Evolutionary conservation across 805 yeast species (phyloP).

Genomic region (Teunomyces tritomae): DNA sequence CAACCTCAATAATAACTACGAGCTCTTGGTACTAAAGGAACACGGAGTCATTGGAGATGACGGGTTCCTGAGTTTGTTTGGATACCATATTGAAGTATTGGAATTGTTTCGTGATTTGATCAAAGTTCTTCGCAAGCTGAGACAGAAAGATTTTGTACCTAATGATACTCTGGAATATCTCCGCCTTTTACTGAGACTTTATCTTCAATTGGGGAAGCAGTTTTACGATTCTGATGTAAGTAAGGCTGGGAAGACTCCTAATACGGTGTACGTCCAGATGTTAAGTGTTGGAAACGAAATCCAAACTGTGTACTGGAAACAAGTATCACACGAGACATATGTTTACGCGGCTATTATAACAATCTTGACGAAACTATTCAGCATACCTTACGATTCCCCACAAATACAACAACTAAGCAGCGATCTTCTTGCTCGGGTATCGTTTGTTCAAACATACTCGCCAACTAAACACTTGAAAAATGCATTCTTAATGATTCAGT

Average conservation of each 20-base stretch:
- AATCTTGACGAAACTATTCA: slow-evolving; percentile 15
- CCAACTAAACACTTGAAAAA: slow-evolving; percentile 9
- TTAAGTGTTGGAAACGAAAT: slow-evolving; percentile 5
- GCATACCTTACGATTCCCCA: slow-evolving; percentile 12
- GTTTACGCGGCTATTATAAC: slow-evolving; percentile 15
- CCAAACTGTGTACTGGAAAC: slow-evolving; percentile 18
- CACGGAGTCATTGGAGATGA: slow-evolving; percentile 40
- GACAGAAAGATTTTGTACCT: slow-evolving; percentile 12
- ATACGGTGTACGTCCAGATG: slow-evolving; percentile 12
- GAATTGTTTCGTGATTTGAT: slow-evolving; percentile 36
- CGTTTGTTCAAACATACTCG: slow-evolving; percentile 8
- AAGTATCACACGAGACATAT: slow-evolving; percentile 17
- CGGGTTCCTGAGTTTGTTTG: slow-evolving; percentile 49
- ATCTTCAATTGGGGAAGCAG: slow-evolving; percentile 8
- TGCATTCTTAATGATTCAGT: slow-evolving; percentile 20
- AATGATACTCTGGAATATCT: slow-evolving; percentile 20
- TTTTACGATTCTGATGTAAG: slow-evolving; percentile 6
- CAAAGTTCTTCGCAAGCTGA: slow-evolving; percentile 28
- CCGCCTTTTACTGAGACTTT: slow-evolving; percentile 17
- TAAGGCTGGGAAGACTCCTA: slow-evolving; percentile 8
- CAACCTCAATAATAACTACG: slow-evolving; percentile 22
- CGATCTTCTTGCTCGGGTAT: slow-evolving; percentile 9
- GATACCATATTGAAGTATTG: slow-evolving; percentile 43
- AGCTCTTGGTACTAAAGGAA: slow-evolving; percentile 33
- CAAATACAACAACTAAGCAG: slow-evolving; percentile 14